Conservation (phyloP, 2,329 filamentous ascomycete species). For the Venturiaceae sp. region DNA sequence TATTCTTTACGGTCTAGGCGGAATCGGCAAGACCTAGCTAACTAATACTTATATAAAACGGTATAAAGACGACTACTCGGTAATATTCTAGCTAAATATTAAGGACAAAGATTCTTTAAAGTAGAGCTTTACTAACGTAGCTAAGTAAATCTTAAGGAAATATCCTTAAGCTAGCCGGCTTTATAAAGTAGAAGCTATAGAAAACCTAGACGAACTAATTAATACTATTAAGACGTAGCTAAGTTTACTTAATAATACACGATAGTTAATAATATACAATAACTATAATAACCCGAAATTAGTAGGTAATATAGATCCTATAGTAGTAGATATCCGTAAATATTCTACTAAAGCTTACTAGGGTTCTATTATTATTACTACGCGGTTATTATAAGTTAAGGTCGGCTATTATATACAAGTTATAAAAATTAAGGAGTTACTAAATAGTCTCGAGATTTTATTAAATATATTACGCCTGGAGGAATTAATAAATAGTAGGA, state of each 20-base stretch:
- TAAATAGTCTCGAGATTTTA: slow-evolving; percentile 23
- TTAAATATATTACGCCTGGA: slow-evolving; percentile 17
- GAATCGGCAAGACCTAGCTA: slow-evolving; percentile 38
- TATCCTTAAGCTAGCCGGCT: slow-evolving; percentile 16
- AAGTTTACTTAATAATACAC: slow-evolving; percentile 20
- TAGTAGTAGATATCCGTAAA: slow-evolving; percentile 21
- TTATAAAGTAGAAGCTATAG: slow-evolving; percentile 13
- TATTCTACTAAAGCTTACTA: slow-evolving; percentile 25
- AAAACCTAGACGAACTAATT: slow-evolving; percentile 18
- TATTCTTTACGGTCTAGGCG: slow-evolving; percentile 31
- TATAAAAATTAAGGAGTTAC: slow-evolving; percentile 20
- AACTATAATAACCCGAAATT: slow-evolving; percentile 32
- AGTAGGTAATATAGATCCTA: slow-evolving; percentile 8
- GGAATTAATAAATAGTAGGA: slow-evolving; percentile 17
- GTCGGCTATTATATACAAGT: slow-evolving; percentile 23
- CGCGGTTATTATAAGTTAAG: slow-evolving; percentile 22
- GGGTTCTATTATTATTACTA: slow-evolving; percentile 34
- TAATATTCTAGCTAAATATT: slow-evolving; percentile 35
- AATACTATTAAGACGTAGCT: slow-evolving; percentile 30
- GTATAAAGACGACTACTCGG: slow-evolving; percentile 25
- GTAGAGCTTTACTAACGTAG: slow-evolving; percentile 22
- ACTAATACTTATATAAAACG: slow-evolving; percentile 25
- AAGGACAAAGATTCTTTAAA: slow-evolving; percentile 26
- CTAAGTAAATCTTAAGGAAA: slow-evolving; percentile 19
- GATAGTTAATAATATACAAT: slow-evolving; percentile 32